Percentiles rank a stretch among this genome's conserved stretches.
Conservation (phyloP, 192 early-diverging fungal genomes). For the Pilobolus umbonatus region DNA sequence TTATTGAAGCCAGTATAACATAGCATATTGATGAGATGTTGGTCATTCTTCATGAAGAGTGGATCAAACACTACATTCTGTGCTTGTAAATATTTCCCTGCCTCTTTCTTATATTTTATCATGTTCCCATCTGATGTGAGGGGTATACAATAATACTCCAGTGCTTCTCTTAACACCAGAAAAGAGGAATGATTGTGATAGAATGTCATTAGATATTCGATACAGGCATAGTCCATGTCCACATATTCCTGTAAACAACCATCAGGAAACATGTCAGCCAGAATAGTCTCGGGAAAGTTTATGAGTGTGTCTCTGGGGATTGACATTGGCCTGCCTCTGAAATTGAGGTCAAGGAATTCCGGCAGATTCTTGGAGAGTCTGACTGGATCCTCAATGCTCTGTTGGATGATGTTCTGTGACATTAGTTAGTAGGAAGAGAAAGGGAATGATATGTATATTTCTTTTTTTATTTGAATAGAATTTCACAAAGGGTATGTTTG, state of each 20-base stretch:
- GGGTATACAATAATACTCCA: conserved; percentile 67
- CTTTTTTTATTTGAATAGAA: no score
- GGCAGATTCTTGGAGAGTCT: no score
- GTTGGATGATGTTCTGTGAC: no score
- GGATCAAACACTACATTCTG: conserved; percentile 72
- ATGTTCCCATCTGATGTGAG: conserved; percentile 20
- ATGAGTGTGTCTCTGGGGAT: conserved; percentile 54
- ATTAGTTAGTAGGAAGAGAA: no score
- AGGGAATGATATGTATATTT: no score
- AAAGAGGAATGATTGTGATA: conserved; percentile 59
- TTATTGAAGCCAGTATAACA: conserved; percentile 71
- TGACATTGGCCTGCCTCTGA: conserved; percentile 50
- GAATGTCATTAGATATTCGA: conserved; percentile 49
- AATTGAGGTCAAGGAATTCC: conserved; percentile 47
- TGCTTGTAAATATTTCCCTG: conserved; percentile 58
- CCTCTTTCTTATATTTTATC: conserved; percentile 54
- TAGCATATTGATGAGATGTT: conserved; percentile 81
- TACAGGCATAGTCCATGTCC: conserved; percentile 51
- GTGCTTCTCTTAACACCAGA: conserved; percentile 72
- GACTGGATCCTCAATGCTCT: no score
- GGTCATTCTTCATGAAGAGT: conserved; percentile 70
- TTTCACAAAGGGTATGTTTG: no score
- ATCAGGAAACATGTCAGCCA: conserved; percentile 61
- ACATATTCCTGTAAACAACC: conserved; percentile 50
- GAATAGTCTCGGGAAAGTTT: conserved; percentile 53